Conservation (phyloP, 768 basidiomycete genomes). For the Lactarius hatsudake region DNA sequence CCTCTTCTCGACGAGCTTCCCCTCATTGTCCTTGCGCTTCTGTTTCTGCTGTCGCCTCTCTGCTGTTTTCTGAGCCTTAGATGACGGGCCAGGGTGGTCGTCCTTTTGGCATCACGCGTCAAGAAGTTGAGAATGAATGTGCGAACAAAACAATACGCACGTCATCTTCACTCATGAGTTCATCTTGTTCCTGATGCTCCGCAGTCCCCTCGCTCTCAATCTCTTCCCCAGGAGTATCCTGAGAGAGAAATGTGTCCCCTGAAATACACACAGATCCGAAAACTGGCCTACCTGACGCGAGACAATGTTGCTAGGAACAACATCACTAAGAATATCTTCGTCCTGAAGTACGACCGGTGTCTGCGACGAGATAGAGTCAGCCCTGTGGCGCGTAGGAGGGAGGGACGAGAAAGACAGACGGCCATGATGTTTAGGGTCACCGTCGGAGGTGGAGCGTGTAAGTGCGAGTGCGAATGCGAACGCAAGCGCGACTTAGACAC, state of each 20-base stretch:
- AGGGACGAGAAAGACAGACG: constrained; percentile 21
- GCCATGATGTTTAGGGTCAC: constrained; percentile 25
- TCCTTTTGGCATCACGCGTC: constrained; percentile 38
- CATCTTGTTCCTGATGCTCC: constrained; percentile 49
- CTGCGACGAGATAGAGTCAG: constrained; percentile 15
- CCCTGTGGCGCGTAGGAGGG: neutral
- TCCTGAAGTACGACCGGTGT: constrained; percentile 38
- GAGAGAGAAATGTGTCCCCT: constrained; percentile 26
- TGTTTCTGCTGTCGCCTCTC: constrained; percentile 46
- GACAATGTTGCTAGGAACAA: constrained; percentile 88
- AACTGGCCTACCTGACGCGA: constrained; percentile 67
- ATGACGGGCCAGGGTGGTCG: constrained; percentile 38
- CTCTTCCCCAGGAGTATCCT: constrained; percentile 68
- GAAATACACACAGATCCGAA: constrained; percentile 6
- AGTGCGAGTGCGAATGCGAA: neutral
- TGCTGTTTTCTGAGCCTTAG: constrained; percentile 39
- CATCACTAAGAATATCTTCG: constrained; percentile 87
- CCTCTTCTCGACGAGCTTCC: constrained; percentile 64
- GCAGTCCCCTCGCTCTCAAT: constrained; percentile 71
- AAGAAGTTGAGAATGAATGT: constrained; percentile 32
- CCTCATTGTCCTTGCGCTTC: constrained; percentile 67
- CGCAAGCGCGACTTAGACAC: neutral
- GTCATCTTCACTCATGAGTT: constrained; percentile 52
- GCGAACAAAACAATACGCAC: constrained; percentile 25
- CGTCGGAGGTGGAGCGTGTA: neutral